A percentile compares a stretch with the other conserved stretches of the same genome.
These are phyloP conservation scores for Solanum chilense DNA, from an alignment of 257 asterid genomes.

Conservation along the genomic window DNA sequence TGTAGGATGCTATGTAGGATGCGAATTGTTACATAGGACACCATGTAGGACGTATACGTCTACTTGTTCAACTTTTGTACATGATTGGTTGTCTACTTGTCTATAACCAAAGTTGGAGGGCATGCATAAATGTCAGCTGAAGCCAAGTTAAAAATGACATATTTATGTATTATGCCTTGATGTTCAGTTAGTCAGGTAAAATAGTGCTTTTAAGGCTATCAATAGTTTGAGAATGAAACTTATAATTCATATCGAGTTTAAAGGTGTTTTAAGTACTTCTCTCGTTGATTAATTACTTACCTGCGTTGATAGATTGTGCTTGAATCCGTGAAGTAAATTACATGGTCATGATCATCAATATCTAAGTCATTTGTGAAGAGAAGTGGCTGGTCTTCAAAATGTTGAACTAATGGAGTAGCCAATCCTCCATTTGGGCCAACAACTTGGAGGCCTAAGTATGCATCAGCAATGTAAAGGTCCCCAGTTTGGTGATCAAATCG, in stretches of 20 bases:
- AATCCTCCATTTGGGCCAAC: slow-evolving; percentile 56
- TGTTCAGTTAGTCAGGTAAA: not conserved
- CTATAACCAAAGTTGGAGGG: not conserved
- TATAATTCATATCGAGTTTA: too few relatives aligned
- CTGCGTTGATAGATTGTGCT: slow-evolving; percentile 47
- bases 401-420: slow-evolving; percentile 33
- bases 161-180: not conserved
- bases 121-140: not conserved
- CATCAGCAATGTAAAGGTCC: slow-evolving; percentile 65
- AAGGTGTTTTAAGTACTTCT: too few relatives aligned
- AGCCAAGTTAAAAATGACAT: not conserved
- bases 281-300: slow-evolving; percentile 6
- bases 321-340: slow-evolving; percentile 54
- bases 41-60: not conserved
- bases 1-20: not conserved
- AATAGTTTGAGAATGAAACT: not conserved
- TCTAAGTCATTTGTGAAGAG: slow-evolving; percentile 64
- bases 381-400: slow-evolving; percentile 35
- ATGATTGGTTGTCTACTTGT: not conserved
- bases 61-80: not conserved
- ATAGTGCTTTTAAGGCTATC: not conserved
- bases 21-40: not conserved
- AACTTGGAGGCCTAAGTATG: slow-evolving; percentile 56
- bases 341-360: slow-evolving; percentile 40
- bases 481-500: slow-evolving; percentile 38